phyloP scores from a whole-genome alignment of 2,329 filamentous ascomycete species.

The Rutstroemia sp. region DNA sequence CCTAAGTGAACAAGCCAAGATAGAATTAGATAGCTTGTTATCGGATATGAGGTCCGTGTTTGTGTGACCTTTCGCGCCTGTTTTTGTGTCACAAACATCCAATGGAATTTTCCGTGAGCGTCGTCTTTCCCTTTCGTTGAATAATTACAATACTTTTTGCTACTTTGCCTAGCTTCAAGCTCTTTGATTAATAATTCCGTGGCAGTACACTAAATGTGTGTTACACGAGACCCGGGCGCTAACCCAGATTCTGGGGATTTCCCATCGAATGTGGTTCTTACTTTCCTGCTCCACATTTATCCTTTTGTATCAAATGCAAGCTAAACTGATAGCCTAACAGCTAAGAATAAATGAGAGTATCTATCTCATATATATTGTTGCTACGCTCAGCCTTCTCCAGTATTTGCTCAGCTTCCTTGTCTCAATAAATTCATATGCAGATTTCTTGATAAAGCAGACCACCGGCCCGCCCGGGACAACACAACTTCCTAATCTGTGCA shows the following conservation, averaged over 20 bases:
- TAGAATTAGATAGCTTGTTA: neutral
- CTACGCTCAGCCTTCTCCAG: neutral
- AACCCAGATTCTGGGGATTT: slow-evolving; percentile 7
- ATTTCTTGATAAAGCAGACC: neutral
- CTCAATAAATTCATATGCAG: neutral
- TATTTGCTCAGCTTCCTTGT: neutral
- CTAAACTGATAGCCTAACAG: neutral
- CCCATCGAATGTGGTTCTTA: neutral
- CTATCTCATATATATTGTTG: neutral
- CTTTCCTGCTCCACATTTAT: neutral
- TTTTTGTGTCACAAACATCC: neutral
- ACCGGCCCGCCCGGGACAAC: neutral
- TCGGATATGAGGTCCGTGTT: neutral
- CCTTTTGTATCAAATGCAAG: neutral
- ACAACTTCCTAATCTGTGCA: slow-evolving; percentile 4
- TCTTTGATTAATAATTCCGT: neutral
- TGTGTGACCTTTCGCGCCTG: slow-evolving; percentile 5
- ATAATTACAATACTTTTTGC: neutral
- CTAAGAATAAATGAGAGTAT: slow-evolving; percentile 4
- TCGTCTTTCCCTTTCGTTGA: slow-evolving; percentile 1
- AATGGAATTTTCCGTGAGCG: neutral
- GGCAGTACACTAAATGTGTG: neutral
- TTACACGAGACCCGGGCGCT: slow-evolving; percentile 2
- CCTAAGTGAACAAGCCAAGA: neutral
- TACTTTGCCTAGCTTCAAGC: neutral